Conservation (phyloP, 768 basidiomycete genomes). For the Kwoniella shandongensis region DNA sequence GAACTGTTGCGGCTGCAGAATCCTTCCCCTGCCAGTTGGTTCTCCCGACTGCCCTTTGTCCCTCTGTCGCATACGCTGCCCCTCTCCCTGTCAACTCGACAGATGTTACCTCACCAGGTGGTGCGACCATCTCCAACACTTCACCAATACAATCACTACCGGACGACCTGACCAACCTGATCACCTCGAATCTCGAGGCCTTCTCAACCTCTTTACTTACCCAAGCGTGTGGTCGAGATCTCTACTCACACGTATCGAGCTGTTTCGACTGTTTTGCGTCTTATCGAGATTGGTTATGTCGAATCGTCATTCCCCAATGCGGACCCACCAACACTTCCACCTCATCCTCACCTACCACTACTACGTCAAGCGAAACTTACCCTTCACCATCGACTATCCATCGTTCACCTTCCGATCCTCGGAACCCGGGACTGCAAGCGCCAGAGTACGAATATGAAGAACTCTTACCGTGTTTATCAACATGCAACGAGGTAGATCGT, state of each 20-base stretch:
- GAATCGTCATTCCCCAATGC: slow-evolving; percentile 46
- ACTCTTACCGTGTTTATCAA: slow-evolving; percentile 49
- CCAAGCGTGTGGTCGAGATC: slow-evolving; percentile 50
- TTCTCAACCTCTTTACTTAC: slow-evolving; percentile 49
- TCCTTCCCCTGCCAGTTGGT: slow-evolving; percentile 50
- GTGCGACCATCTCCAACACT: slow-evolving; percentile 1
- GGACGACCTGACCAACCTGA: slow-evolving; percentile 16
- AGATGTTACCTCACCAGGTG: slow-evolving; percentile 13
- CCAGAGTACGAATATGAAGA: slow-evolving; percentile 42
- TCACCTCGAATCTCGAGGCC: slow-evolving; percentile 39
- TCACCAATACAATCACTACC: slow-evolving; percentile 37
- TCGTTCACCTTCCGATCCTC: slow-evolving; percentile 24
- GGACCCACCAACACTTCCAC: background rate
- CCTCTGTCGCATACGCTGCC: slow-evolving; percentile 47
- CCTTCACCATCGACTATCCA: slow-evolving; percentile 15
- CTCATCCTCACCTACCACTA: slow-evolving; percentile 1
- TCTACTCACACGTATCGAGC: slow-evolving; percentile 50
- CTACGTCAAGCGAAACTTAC: background rate
- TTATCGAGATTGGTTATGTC: slow-evolving; percentile 53
- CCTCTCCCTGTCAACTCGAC: slow-evolving; percentile 34
- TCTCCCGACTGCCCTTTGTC: slow-evolving; percentile 43
- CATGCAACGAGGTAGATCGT: slow-evolving; percentile 48
- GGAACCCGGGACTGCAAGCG: slow-evolving; percentile 6
- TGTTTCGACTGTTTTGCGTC: slow-evolving; percentile 50
- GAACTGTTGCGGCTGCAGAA: slow-evolving; percentile 1